Conservation (phyloP, 1,284 basidiomycete species). For the Sporisorium exsertum region DNA sequence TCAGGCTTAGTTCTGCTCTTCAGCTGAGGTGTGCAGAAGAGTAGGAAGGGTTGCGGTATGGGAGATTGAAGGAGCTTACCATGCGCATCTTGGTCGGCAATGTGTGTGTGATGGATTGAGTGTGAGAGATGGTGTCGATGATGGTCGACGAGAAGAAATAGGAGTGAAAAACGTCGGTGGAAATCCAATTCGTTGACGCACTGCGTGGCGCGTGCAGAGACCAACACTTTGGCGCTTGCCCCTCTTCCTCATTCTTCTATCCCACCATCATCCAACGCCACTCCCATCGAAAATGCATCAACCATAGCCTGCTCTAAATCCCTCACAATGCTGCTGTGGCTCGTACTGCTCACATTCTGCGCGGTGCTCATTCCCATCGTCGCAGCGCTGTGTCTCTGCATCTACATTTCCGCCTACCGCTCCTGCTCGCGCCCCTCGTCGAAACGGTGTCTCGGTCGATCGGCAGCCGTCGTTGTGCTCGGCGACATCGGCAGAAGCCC, state of each 20-base stretch:
- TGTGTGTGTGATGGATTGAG: not conserved
- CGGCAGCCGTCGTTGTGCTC: slow-evolving; percentile 86
- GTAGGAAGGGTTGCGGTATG: not conserved
- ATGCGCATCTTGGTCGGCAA: slow-evolving; percentile 38
- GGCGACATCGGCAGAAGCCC: slow-evolving; percentile 96
- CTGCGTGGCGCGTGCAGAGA: not conserved
- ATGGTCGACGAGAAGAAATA: not conserved
- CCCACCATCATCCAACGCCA: not conserved
- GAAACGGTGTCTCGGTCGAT: slow-evolving; percentile 39
- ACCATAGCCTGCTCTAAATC: not conserved
- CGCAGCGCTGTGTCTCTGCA: slow-evolving; percentile 46
- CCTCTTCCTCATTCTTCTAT: not conserved
- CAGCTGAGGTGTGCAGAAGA: not conserved
- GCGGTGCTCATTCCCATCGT: slow-evolving; percentile 29
- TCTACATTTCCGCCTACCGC: slow-evolving; percentile 56
- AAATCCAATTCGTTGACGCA: too few species aligned
- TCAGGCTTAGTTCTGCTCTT: not conserved
- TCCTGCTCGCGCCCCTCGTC: slow-evolving; percentile 15
- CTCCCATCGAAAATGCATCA: not conserved
- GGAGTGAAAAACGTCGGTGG: not conserved
- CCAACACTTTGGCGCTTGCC: not conserved
- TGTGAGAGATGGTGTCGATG: slow-evolving; percentile 6
- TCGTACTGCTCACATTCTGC: slow-evolving; percentile 41
- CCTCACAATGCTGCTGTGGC: slow-evolving; percentile 37
- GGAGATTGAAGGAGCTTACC: slow-evolving; percentile 16